Evolutionary conservation across 495 filamentous ascomycete species (phyloP).

Genomic region (Bombardia bombarda): DNA sequence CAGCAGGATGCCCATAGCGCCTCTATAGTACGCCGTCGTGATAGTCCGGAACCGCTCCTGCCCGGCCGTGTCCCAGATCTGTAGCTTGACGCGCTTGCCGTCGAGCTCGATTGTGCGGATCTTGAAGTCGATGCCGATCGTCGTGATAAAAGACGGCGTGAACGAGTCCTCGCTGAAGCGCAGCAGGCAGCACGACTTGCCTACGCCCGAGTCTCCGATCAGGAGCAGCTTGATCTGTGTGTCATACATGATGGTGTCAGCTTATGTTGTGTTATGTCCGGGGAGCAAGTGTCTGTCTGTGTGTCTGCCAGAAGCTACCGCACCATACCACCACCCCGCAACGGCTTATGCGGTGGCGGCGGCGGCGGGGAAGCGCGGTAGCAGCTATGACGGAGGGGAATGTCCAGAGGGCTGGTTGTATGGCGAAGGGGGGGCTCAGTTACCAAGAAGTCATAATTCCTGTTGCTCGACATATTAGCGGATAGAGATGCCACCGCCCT

Average conservation of each 20-base stretch:
- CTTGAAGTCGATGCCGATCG: slow-evolving; percentile 99
- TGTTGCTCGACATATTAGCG: slow-evolving; percentile 76
- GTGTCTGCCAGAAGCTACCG: no score
- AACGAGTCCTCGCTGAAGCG: slow-evolving; percentile 99
- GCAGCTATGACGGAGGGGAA: no score
- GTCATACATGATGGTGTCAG: neutral
- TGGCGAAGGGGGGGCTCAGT: slow-evolving; percentile 18
- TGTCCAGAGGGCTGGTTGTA: neutral
- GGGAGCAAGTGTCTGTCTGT: no score
- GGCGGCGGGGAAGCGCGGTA: no score
- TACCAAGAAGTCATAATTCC: slow-evolving; percentile 98
- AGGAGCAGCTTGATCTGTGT: slow-evolving; percentile 93
- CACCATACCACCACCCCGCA: no score
- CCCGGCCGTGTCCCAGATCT: slow-evolving; percentile 98
- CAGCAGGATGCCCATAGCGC: slow-evolving; percentile 95
- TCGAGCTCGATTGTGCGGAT: slow-evolving; percentile 98
- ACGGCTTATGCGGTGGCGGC: no score
- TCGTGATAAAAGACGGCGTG: slow-evolving; percentile 97
- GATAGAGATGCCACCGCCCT: neutral
- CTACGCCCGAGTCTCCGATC: slow-evolving; percentile 96
- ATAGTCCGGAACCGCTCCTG: slow-evolving; percentile 98
- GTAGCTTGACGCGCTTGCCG: slow-evolving; percentile 94
- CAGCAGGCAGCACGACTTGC: slow-evolving; percentile 96
- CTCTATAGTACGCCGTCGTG: slow-evolving; percentile 96
- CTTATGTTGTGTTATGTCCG: no score